Evolutionary conservation across 2,329 filamentous ascomycete species (phyloP), one percentile per base, ranked within the genome.

Genomic region (Chrysoporthe puriensis): DNA sequence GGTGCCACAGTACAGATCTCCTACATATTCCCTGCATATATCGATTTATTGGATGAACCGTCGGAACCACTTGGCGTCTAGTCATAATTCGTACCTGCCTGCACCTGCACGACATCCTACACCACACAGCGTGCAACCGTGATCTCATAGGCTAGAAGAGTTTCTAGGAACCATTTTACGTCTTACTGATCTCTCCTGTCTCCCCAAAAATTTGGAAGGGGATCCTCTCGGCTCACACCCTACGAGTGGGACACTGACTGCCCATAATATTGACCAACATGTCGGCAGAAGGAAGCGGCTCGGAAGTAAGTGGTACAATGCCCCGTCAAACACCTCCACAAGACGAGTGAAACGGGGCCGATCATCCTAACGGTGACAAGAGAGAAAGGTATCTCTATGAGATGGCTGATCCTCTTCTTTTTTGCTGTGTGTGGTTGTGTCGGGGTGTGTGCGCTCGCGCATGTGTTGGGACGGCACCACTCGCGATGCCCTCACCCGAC

Each of bases 211-310:
- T 9, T 9, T 40, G 36, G 36, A 4, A 40, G 36, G 36, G 36
- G 36, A 7, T 40, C 36, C 36, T 40, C 36, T 26, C 26, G 26
- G 21, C 21, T 7, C 50, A 32, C 50, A 54, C 9, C 26, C 26
- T 52, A 54, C 50, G 13, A 57, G 54, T 40, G 34, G 40, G 54
- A 57, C 54, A 40, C 18, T 40, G 54, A 40, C 7, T 18, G 8
- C 16, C 32, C 34, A 14, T 5, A 57, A n/a, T 57, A 36, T 9
- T 56, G 18, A 16, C 34, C 16, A 57, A n/a, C 32, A 57, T 57
- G 54, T 57, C 54, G 54, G 54, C 32, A 40, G 32, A 34, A 57
- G 16, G 32, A 57, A 13, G 54, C n/a, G 34, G 54, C 34, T 57
- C 34, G 5, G 11, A 32, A 34, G 54, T 57, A 57, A 57, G 54